A percentile compares a stretch with the other conserved stretches of the same genome.
Evolutionary conservation across 805 yeast genomes (phyloP).

Genomic region (Hanseniaspora meyeri): DNA sequence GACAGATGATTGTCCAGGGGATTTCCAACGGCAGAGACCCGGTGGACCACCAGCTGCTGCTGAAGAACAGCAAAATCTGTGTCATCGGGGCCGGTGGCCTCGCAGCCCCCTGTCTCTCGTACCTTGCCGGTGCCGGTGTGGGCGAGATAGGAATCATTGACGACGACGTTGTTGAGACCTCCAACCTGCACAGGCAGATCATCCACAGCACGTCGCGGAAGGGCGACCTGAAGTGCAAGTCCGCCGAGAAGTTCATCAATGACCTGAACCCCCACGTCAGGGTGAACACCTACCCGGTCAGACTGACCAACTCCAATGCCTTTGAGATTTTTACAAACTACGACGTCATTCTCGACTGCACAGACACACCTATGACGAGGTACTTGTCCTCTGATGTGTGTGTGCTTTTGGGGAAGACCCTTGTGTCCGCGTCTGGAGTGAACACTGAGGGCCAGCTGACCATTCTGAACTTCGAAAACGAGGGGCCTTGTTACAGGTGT

Average conservation of each 20-base stretch:
- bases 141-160: constrained; percentile 81
- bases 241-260: constrained; percentile 49
- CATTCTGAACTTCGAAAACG: constrained; percentile 49
- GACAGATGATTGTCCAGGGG: constrained; percentile 60
- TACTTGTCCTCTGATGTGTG: constrained; percentile 79
- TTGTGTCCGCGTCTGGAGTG: constrained; percentile 86
- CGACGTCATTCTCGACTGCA: constrained; percentile 80
- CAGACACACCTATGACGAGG: constrained; percentile 82
- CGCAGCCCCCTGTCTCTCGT: constrained; percentile 82
- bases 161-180: constrained; percentile 67
- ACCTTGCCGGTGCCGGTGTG: constrained; percentile 77
- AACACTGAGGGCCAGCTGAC: constrained; percentile 84
- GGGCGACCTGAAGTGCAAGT: constrained; percentile 63
- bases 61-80: constrained; percentile 48
- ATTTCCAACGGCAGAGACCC: constrained; percentile 21
- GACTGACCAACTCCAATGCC: constrained; percentile 46
- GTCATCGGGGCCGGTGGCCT: constrained; percentile 96
- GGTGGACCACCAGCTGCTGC: constrained; percentile 35
- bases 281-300: constrained; percentile 39
- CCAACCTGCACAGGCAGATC: constrained; percentile 83
- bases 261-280: constrained; percentile 57
- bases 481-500: constrained; percentile 91
- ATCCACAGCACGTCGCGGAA: constrained; percentile 56
- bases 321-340: constrained; percentile 49
- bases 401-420: constrained; percentile 52